These are phyloP conservation scores for Naganishia sp. DNA, from an alignment of 1,284 basidiomycete species.

Conservation along the genomic window DNA sequence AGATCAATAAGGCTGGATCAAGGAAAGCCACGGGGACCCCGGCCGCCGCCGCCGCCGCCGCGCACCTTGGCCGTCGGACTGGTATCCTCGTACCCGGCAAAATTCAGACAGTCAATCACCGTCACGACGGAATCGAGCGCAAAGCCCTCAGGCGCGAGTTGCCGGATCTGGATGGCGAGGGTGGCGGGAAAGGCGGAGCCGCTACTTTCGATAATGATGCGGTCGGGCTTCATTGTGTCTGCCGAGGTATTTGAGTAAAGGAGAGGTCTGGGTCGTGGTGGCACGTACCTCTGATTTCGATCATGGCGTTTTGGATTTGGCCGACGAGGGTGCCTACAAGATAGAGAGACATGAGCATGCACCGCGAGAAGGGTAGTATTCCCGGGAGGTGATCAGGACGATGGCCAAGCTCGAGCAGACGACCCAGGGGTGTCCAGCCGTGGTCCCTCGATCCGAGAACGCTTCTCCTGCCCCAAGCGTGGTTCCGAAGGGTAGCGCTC, in stretches of 20 bases:
- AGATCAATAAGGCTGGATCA: background rate
- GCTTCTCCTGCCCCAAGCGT: too few species aligned
- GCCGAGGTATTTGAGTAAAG: background rate
- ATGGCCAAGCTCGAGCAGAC: too few species aligned
- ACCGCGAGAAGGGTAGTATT: slow-evolving; percentile 57
- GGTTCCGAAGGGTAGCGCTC: too few species aligned
- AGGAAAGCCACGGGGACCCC: background rate
- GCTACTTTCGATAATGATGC: slow-evolving; percentile 82
- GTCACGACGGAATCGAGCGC: slow-evolving; percentile 85
- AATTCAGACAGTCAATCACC: slow-evolving; percentile 83
- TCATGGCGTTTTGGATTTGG: slow-evolving; percentile 81
- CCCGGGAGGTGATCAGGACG: too few species aligned
- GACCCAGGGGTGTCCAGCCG: too few species aligned
- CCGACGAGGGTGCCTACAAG: slow-evolving; percentile 71
- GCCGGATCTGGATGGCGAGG: slow-evolving; percentile 84
- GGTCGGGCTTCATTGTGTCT: slow-evolving; percentile 79
- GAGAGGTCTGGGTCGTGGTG: background rate
- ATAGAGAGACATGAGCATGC: slow-evolving; percentile 54
- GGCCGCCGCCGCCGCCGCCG: slow-evolving; percentile 6
- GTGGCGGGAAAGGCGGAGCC: slow-evolving; percentile 76
- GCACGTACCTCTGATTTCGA: slow-evolving; percentile 73
- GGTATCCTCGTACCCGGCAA: slow-evolving; percentile 82
- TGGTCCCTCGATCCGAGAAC: too few species aligned
- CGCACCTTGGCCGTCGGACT: slow-evolving; percentile 71
- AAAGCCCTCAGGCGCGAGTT: slow-evolving; percentile 74